Evolutionary conservation across 192 early-diverging fungal genomes (phyloP), one percentile per base, ranked within the genome.

Genomic region (Gryganskiella cystojenkinii): DNA sequence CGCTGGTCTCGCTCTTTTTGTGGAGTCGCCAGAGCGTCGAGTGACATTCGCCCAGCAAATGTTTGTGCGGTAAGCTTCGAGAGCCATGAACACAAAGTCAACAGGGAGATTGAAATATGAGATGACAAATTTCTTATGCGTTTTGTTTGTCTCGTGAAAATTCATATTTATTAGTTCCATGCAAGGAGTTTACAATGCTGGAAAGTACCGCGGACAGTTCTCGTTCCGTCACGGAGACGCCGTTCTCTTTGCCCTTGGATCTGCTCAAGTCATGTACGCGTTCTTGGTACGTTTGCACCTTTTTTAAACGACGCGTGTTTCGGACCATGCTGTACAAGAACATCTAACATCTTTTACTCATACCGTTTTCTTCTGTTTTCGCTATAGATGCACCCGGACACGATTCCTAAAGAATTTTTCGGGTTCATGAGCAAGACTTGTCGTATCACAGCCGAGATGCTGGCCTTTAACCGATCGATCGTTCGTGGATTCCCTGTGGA

Each of bases 391-490:
- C 75, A 83, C 71, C 87, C 87, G 2, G 68, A 78, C n/a, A 82
- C 87, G 2, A 75, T 89, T 31, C 87, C 87, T 4, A 81, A 81
- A 45, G 87, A 89, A 24, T 87, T 87, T 47, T 82, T 83, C 24
- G 37, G 59, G 3, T 89, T 87, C 59, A 92, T 92, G 91, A 42
- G 89, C 34, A 84, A 88, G 37, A 87, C 86, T 9, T 90, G 88
- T 2, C 82, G 89, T 19, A 84, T 90, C 24, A 87, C 91, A 10
- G 67, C 71, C 46, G 81, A 84, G 22, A 58, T 80, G 3, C 74
- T 94, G 28, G 57, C 82, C 4, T 47, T 92, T 27, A 94, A 92
- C 79, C 73, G 83, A 4, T 28, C 68, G 13, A 81, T 78, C 50
- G 73, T 88, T 15, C 70, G 84, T 42, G 83, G 81, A 3, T 66